Evolutionary conservation across 768 basidiomycete species (phyloP).

Genomic region (Steccherinum ochraceum): DNA sequence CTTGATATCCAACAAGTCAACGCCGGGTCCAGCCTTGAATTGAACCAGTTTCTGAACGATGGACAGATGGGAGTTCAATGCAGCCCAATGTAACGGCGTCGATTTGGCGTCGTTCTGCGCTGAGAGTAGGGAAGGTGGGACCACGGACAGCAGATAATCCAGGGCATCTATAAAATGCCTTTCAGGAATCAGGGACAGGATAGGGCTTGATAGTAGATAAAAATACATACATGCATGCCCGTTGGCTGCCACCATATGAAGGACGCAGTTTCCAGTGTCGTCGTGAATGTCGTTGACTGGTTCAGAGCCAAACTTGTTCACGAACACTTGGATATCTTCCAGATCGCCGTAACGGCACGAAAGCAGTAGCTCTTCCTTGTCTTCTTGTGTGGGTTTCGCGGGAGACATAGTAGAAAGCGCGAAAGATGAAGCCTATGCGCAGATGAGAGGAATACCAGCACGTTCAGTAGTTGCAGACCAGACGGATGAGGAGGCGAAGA

Average conservation of each 20-base stretch:
- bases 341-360: constrained; percentile 86
- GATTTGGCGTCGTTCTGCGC: constrained; percentile 67
- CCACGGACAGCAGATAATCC: constrained; percentile 60
- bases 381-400: constrained; percentile 29
- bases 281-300: constrained; percentile 51
- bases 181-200: constrained; percentile 35
- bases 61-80: constrained; percentile 71
- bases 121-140: constrained; percentile 47
- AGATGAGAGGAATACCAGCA: too few species aligned
- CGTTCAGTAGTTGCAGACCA: too few species aligned
- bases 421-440: neutral
- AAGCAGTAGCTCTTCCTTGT: constrained; percentile 70
- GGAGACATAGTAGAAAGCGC: constrained; percentile 5
- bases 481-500: too few species aligned
- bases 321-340: constrained; percentile 65
- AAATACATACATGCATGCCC: constrained; percentile 70
- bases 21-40: constrained; percentile 51
- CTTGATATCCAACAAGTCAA: constrained; percentile 68
- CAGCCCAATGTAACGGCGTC: constrained; percentile 89
- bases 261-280: constrained; percentile 68
- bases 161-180: constrained; percentile 62
- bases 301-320: constrained; percentile 48
- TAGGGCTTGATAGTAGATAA: constrained; percentile 11
- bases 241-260: constrained; percentile 89
- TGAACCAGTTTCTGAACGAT: constrained; percentile 55